Percentiles rank a stretch among this genome's conserved stretches.
Conservation (phyloP, 805 yeast species). For the Candida stauntonica region DNA sequence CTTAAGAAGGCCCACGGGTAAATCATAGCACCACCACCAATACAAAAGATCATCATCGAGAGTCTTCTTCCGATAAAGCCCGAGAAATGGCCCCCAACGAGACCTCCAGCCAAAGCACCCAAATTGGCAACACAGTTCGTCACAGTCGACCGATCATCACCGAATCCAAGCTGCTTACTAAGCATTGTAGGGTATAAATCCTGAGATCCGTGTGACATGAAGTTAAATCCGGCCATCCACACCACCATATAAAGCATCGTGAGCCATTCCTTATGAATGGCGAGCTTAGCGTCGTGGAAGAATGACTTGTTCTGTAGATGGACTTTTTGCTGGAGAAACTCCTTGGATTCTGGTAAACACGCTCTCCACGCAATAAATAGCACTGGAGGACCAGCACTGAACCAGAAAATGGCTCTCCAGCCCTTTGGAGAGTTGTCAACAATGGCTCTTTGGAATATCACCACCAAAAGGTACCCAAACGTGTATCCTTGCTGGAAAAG, state of each 20-base stretch:
- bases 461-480: conserved; percentile 62
- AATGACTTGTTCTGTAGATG: conserved; percentile 30
- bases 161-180: conserved; percentile 40
- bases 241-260: conserved; percentile 51
- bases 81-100: conserved; percentile 49
- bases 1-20: conserved; percentile 59
- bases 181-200: conserved; percentile 57
- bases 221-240: conserved; percentile 60
- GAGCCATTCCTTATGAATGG: conserved; percentile 51
- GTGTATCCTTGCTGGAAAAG: conserved; percentile 80
- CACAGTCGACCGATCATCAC: conserved; percentile 44
- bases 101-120: conserved; percentile 57
- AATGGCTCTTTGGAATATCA: conserved; percentile 60
- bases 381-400: conserved; percentile 55
- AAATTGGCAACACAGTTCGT: conserved; percentile 54
- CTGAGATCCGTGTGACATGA: conserved; percentile 61
- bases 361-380: conserved; percentile 40
- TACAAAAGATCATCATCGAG: conserved; percentile 46
- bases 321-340: conserved; percentile 39
- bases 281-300: conserved; percentile 29
- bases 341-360: conserved; percentile 47
- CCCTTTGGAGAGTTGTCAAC: conserved; percentile 44
- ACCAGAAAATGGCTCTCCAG: conserved; percentile 69
- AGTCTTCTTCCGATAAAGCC: conserved; percentile 54
- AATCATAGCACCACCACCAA: conserved; percentile 54